Conservation (phyloP, 495 filamentous ascomycete genomes). For the Hypoxylon subgilvum region DNA sequence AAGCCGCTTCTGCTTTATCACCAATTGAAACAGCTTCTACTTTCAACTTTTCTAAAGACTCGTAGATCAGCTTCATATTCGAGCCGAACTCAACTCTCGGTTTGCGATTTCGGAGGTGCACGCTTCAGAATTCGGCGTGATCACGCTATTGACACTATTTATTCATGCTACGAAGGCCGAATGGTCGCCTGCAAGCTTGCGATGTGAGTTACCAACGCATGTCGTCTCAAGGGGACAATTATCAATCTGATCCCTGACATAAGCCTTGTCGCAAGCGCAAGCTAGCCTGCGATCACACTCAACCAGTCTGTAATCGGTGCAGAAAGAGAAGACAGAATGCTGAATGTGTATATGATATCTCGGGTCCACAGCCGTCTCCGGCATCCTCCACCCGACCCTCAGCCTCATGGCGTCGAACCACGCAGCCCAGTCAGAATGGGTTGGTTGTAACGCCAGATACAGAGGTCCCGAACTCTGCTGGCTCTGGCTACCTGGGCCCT, state of each 20-base stretch:
- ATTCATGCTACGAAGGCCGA: conserved; percentile 36
- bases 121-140: too few species aligned
- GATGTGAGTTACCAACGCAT: conserved; percentile 24
- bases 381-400: not conserved
- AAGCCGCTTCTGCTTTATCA: not conserved
- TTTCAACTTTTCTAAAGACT: too few species aligned
- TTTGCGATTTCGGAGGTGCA: conserved; percentile 17
- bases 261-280: conserved; percentile 46
- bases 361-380: conserved; percentile 25
- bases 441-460: conserved; percentile 30
- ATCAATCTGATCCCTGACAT: conserved; percentile 7
- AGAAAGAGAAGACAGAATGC: conserved; percentile 30
- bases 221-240: not conserved
- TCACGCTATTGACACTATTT: too few species aligned
- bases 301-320: conserved; percentile 41
- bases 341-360: conserved; percentile 34
- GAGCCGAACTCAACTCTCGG: not conserved
- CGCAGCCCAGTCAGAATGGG: conserved; percentile 1
- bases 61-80: too few species aligned
- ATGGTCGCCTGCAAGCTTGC: conserved; percentile 39
- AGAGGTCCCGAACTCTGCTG: conserved; percentile 47
- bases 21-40: too few species aligned
- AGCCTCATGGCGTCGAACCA: not conserved
- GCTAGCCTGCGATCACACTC: conserved; percentile 42
- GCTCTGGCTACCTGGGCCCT: conserved; percentile 57